phyloP scores from a whole-genome alignment of 148 eudicot species.

The Fallopia convolvulus region DNA sequence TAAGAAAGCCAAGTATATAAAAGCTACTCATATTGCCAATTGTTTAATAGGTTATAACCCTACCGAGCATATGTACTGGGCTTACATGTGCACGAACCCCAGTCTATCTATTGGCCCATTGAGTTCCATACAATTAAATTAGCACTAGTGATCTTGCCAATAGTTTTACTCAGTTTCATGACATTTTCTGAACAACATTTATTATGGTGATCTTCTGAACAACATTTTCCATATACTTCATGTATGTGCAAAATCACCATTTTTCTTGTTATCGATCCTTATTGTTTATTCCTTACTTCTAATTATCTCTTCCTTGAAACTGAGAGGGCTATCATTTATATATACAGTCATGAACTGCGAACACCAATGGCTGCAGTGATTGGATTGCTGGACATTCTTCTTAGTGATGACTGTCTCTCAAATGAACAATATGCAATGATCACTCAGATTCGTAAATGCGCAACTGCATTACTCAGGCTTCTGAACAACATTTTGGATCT shows the following conservation, averaged over 20 bases:
- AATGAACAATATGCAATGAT: constrained; percentile 75
- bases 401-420: constrained; percentile 78
- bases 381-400: constrained; percentile 87
- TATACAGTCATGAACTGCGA: constrained; percentile 85
- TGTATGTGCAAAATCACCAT: background rate
- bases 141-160: background rate
- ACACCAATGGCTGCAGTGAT: constrained; percentile 99
- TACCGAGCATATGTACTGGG: no score
- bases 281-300: background rate
- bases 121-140: no score
- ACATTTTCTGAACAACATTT: background rate
- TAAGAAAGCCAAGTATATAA: no score
- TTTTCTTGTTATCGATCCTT: background rate
- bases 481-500: constrained; percentile 95
- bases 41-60: no score
- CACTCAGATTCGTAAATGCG: constrained; percentile 86
- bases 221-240: background rate
- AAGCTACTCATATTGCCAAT: no score
- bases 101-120: no score
- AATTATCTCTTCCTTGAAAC: constrained; percentile 11
- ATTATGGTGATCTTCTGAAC: background rate
- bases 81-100: no score
- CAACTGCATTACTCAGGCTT: constrained; percentile 84
- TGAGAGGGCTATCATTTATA: constrained; percentile 2
- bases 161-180: background rate